These are phyloP conservation scores for Oryza australiensis DNA, from an alignment of 176 grass and related monocot genomes.

Conservation along the genomic window DNA sequence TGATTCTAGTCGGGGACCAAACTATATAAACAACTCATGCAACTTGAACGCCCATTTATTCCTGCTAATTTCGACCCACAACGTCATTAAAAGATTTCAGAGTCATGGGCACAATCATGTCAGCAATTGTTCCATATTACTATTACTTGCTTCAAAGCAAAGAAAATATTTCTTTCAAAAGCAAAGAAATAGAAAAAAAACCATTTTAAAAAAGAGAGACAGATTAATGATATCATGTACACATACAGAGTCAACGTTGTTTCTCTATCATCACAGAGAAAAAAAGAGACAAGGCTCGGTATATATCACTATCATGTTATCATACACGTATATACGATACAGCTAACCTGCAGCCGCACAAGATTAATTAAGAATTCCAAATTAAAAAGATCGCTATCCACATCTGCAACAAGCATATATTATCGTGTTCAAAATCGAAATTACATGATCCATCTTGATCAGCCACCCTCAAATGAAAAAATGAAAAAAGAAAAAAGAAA, in stretches of 20 bases:
- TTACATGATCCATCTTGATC: not conserved
- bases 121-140: slow-evolving; percentile 5
- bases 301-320: not conserved
- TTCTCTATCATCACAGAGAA: not conserved
- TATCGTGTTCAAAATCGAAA: not conserved
- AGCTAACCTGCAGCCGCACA: not conserved
- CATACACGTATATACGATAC: not conserved
- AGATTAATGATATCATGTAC: not conserved
- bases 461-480: no score
- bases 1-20: not conserved
- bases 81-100: not conserved
- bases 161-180: not conserved
- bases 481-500: not conserved
- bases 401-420: not conserved
- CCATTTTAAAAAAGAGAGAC: not conserved
- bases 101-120: slow-evolving; percentile 9
- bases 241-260: not conserved
- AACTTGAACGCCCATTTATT: not conserved
- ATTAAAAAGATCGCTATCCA: not conserved
- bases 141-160: slow-evolving; percentile 4
- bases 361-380: not conserved
- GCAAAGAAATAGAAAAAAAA: not conserved
- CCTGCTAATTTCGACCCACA: not conserved
- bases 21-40: no score
- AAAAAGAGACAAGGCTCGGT: not conserved